Conservation (phyloP, 2,329 filamentous ascomycete species). For the Fusarium graminum region DNA sequence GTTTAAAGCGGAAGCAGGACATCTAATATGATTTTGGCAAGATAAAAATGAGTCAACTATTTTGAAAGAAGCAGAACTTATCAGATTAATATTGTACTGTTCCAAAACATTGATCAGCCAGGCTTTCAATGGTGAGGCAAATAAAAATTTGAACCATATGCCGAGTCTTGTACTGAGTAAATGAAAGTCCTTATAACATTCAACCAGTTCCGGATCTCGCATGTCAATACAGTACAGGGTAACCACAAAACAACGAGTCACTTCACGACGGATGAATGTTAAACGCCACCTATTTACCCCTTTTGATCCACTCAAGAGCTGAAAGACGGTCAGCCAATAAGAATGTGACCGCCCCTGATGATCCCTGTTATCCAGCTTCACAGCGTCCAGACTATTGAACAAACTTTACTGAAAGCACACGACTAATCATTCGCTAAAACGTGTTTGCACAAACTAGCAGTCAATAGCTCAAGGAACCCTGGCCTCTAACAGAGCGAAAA, state of each 20-base stretch:
- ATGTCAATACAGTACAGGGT: conserved; percentile 2
- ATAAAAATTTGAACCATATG: no score
- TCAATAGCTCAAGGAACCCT: conserved; percentile 6
- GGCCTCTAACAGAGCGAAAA: not conserved
- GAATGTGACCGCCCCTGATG: not conserved
- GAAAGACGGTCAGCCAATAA: conserved; percentile 1
- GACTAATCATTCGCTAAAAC: not conserved
- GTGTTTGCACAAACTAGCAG: not conserved
- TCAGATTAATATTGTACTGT: no score
- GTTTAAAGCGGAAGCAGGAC: no score
- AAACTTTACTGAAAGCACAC: not conserved
- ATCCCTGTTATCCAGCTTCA: not conserved
- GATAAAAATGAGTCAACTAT: no score
- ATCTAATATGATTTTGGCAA: no score
- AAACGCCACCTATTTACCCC: not conserved
- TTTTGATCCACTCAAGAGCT: not conserved
- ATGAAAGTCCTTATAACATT: no score
- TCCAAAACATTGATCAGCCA: no score
- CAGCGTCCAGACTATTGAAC: conserved; percentile 2
- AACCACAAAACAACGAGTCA: not conserved
- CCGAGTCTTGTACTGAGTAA: no score
- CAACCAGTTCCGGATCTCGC: no score
- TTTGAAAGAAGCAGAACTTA: no score
- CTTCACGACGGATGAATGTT: not conserved
- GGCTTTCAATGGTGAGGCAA: no score